Percentiles rank a stretch among this genome's conserved stretches.
These are phyloP conservation scores for Phaeolepiota aurea DNA, from an alignment of 768 basidiomycete species.

Conservation along the genomic window DNA sequence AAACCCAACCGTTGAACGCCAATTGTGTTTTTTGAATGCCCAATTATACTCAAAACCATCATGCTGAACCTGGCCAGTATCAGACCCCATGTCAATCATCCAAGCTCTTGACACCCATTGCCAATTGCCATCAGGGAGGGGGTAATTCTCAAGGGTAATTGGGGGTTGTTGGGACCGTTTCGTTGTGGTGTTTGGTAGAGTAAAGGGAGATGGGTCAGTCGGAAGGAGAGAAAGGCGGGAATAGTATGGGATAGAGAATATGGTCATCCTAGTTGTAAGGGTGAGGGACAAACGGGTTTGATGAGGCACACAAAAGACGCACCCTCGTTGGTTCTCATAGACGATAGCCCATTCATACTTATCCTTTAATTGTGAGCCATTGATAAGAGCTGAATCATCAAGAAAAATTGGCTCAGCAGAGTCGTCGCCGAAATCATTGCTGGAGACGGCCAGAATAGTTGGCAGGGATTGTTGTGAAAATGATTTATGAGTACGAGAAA, in stretches of 20 bases:
- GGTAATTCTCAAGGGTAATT: conserved; percentile 53
- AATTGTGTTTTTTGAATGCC: conserved; percentile 56
- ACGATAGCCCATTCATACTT: conserved; percentile 70
- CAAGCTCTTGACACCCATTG: conserved; percentile 71
- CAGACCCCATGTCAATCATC: conserved; percentile 86
- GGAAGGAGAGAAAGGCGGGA: conserved; percentile 64
- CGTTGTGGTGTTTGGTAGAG: conserved; percentile 36
- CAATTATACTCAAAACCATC: conserved; percentile 88
- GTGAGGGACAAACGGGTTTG: conserved; percentile 4
- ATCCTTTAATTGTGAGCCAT: conserved; percentile 22
- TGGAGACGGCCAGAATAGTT: conserved; percentile 3
- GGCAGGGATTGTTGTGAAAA: conserved; percentile 4
- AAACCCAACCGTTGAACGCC: conserved; percentile 55
- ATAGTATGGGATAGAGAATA: conserved; percentile 70
- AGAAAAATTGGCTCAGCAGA: neutral
- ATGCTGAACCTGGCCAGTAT: conserved; percentile 65
- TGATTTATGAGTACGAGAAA: conserved; percentile 12
- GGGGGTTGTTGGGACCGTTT: conserved; percentile 41
- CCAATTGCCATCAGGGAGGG: conserved; percentile 77
- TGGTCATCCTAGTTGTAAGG: conserved; percentile 36
- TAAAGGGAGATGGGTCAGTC: conserved; percentile 67
- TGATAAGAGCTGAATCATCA: neutral
- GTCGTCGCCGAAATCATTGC: neutral
- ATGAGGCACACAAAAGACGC: conserved; percentile 9
- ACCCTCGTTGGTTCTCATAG: conserved; percentile 85